phyloP scores from a whole-genome alignment of 2,329 filamentous ascomycete genomes.

The Pyricularia grisea region DNA sequence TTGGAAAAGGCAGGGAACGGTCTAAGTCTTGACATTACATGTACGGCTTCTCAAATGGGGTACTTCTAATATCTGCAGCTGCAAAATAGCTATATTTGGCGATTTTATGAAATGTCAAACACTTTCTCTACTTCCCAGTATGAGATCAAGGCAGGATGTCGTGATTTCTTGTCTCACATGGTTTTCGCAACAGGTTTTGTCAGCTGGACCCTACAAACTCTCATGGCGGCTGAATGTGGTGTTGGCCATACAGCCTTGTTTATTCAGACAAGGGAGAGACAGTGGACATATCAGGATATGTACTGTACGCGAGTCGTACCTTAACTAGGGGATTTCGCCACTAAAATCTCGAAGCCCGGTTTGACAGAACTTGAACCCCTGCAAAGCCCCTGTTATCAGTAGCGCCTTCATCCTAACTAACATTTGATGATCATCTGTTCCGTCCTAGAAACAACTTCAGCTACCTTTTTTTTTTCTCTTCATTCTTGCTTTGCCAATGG shows the following conservation, averaged over 20 bases:
- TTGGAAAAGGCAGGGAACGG: not conserved
- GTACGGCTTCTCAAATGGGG: not conserved
- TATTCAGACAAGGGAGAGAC: not conserved
- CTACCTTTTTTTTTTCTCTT: not conserved
- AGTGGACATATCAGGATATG: not conserved
- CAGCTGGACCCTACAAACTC: not conserved
- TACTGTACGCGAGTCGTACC: not conserved
- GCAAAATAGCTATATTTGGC: not conserved
- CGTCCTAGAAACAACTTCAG: not conserved
- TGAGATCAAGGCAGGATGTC: not conserved
- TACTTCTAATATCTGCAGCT: not conserved
- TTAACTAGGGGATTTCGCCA: not conserved
- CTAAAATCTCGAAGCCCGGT: not conserved
- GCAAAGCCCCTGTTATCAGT: not conserved
- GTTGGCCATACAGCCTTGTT: not conserved
- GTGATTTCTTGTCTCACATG: not conserved
- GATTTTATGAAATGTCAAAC: not conserved
- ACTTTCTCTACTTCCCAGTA: not conserved
- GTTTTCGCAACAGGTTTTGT: not conserved
- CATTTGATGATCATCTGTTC: not conserved
- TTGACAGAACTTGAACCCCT: not conserved
- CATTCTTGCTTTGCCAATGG: not conserved
- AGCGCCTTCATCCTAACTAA: not conserved
- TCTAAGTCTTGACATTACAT: not conserved
- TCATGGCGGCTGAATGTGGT: too few relatives aligned